Evolutionary conservation across 768 basidiomycete genomes (phyloP), one percentile per base, ranked within the genome.

Genomic region (Leccinum variicolor): DNA sequence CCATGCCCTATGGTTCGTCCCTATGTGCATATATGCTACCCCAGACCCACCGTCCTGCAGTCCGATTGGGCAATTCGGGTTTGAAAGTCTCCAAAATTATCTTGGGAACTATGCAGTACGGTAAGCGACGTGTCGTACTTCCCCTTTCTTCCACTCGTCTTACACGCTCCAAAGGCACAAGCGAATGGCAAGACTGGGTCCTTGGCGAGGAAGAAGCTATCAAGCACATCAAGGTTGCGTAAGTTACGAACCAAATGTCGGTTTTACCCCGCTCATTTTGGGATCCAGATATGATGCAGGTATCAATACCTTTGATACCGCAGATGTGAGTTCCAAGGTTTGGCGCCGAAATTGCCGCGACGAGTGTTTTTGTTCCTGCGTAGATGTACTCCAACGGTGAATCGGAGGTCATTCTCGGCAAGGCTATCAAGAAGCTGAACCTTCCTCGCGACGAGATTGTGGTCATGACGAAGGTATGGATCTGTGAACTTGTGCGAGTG

Each of bases 371-470:
- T 52, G 29, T 54, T 26, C 45, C 15, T 41, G n/a, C 4, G 33
- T 55, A 86, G 84, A 75, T 79, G 0, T 90, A 89, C 64, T 86
- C 84, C 1, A 84, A 87, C 60, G 87, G 87, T 3, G 69, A 74
- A 6, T 86, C 84, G 0, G 90, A 92, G 65, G 64, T 80, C 47
- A 78, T 90, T 55, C 75, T 90, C n/a, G 89, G 89, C 8, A 85
- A 86, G 62, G 87, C 84, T 1, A 84, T 92, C 74, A 87, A 86
- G 64, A 65, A 83, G 59, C 77, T 82, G 60, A 69, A 84, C 19
- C 75, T 89, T 11, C 87, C 88, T 17, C 81, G 90, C 2, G 85
- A 87, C 9, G 82, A 86, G 61, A 83, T 91, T 45, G 89, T 92
- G 19, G 81, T 92, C n/a, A 79, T 92, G 77, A 90, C 90, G 55